Percentiles rank a stretch among this genome's conserved stretches.
phyloP scores from a whole-genome alignment of 1,284 basidiomycete species.

The Athelia sp. region DNA sequence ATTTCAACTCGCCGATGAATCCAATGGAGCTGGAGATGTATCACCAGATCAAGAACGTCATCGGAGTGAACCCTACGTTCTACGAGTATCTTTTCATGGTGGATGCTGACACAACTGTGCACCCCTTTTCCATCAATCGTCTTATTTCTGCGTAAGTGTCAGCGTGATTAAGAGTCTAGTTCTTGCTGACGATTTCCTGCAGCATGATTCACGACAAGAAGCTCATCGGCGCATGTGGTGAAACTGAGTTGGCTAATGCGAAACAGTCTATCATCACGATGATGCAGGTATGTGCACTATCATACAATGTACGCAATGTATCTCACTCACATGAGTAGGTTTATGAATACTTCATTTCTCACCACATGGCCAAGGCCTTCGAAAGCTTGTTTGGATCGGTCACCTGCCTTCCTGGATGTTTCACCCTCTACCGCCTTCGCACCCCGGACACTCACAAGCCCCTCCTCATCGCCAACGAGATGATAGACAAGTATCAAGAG shows the following conservation, averaged over 20 bases:
- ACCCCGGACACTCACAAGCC: conserved; percentile 93
- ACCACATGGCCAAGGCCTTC: conserved; percentile 97
- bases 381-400: conserved; percentile 96
- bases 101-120: conserved; percentile 95
- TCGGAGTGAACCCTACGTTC: conserved; percentile 97
- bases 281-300: conserved; percentile 73
- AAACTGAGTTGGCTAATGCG: conserved; percentile 86
- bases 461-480: conserved; percentile 81
- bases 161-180: background rate
- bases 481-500: conserved; percentile 93
- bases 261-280: conserved; percentile 95
- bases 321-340: conserved; percentile 40
- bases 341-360: conserved; percentile 98
- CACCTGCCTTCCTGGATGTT: conserved; percentile 97
- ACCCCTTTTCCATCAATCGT: conserved; percentile 81
- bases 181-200: conserved; percentile 10
- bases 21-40: conserved; percentile 97
- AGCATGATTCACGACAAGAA: conserved; percentile 94
- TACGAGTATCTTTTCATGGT: conserved; percentile 98
- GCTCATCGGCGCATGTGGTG: conserved; percentile 89
- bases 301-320: background rate
- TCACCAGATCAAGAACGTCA: conserved; percentile 99
- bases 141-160: conserved; percentile 84
- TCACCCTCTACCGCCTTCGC: conserved; percentile 90
- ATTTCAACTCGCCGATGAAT: conserved; percentile 96